Evolutionary conservation across 2,329 filamentous ascomycete species (phyloP).

Genomic region (Aspergillus quadrilineatus): DNA sequence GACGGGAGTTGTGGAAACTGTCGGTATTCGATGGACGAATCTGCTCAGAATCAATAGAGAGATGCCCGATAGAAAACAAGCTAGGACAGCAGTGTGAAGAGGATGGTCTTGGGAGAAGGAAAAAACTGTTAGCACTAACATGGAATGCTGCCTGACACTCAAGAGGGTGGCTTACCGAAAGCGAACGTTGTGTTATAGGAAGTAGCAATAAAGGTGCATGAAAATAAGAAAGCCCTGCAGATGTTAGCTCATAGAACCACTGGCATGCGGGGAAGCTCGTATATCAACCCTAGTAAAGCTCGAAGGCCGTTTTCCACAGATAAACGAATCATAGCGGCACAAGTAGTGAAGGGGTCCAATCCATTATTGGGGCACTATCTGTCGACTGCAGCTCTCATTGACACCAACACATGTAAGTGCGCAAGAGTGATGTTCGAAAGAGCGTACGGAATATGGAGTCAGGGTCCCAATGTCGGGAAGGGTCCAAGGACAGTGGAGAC

Average conservation of each 20-base stretch:
- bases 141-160: slow-evolving; percentile 21
- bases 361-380: slow-evolving; percentile 16
- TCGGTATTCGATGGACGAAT: slow-evolving; percentile 29
- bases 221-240: slow-evolving; percentile 34
- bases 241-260: slow-evolving; percentile 19
- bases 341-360: slow-evolving; percentile 12
- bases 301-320: slow-evolving; percentile 32
- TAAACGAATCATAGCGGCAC: slow-evolving; percentile 27
- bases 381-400: slow-evolving; percentile 6
- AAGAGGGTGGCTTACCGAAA: slow-evolving; percentile 30
- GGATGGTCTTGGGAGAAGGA: slow-evolving; percentile 43
- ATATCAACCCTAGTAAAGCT: slow-evolving; percentile 34
- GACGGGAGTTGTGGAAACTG: slow-evolving; percentile 19
- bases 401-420: neutral
- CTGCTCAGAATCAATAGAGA: slow-evolving; percentile 39
- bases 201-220: slow-evolving; percentile 34
- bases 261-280: neutral
- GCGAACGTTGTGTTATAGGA: slow-evolving; percentile 41
- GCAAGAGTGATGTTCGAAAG: neutral
- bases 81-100: slow-evolving; percentile 43
- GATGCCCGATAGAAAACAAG: slow-evolving; percentile 42
- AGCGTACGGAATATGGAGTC: slow-evolving; percentile 2
- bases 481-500: neutral
- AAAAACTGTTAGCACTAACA: slow-evolving; percentile 12
- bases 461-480: neutral